Conservation (phyloP, 2,329 filamentous ascomycete genomes). For the Lachnellula subtilissima region DNA sequence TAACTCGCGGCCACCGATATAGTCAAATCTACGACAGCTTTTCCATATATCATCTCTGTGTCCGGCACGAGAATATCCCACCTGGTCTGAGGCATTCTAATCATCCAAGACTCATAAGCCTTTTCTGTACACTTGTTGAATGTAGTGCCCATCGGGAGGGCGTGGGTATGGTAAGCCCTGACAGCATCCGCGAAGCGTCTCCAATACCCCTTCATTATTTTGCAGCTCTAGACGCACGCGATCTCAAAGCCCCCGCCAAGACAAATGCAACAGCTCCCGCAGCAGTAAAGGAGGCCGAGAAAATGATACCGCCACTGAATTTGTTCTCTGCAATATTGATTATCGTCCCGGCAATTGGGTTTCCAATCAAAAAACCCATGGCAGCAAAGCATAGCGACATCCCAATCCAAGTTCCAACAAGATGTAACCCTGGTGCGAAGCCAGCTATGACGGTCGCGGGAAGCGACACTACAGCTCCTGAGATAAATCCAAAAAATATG, state of each 20-base stretch:
- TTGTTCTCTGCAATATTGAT: conserved; percentile 43
- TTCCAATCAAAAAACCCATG: conserved; percentile 54
- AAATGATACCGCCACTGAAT: conserved; percentile 48
- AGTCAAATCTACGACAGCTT: too few species aligned
- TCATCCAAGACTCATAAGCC: too few species aligned
- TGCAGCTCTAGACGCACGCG: background rate
- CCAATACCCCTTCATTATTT: background rate
- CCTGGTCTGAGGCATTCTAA: too few species aligned
- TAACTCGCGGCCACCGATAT: too few species aligned
- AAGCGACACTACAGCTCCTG: conserved; percentile 59
- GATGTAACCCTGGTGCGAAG: conserved; percentile 42
- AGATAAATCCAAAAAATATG: conserved; percentile 60
- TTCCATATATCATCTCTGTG: too few species aligned
- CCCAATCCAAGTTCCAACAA: conserved; percentile 27
- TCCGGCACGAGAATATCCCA: too few species aligned
- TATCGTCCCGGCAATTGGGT: conserved; percentile 60
- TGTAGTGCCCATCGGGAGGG: too few species aligned
- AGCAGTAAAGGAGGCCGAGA: conserved; percentile 38
- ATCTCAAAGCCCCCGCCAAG: background rate
- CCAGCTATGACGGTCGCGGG: conserved; percentile 50
- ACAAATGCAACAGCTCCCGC: background rate
- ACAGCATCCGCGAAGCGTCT: background rate
- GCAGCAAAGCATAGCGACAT: conserved; percentile 34
- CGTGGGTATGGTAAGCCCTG: too few species aligned
- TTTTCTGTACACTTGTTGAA: too few species aligned